Conservation (phyloP, 768 basidiomycete genomes). For the Kwoniella heveanensis region DNA sequence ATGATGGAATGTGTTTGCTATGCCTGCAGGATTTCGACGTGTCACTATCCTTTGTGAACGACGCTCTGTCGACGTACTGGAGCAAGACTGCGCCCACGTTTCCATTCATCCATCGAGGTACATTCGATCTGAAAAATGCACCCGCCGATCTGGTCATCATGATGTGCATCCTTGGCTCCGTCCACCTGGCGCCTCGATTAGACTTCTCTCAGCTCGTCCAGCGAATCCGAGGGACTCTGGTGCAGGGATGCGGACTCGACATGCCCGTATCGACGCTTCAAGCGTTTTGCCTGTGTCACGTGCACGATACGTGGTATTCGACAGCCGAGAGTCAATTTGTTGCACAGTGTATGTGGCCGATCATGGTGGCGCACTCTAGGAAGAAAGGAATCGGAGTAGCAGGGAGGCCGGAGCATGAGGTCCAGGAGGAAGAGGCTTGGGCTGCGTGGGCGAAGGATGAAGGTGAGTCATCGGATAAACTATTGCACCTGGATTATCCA, state of each 20-base stretch:
- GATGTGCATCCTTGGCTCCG: conserved; percentile 40
- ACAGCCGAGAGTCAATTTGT: conserved; percentile 36
- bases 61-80: conserved; percentile 31
- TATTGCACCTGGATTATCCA: neutral
- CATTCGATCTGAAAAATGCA: conserved; percentile 37
- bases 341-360: conserved; percentile 47
- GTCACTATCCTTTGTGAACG: conserved; percentile 20
- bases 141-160: conserved; percentile 37
- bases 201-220: conserved; percentile 26
- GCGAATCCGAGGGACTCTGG: conserved; percentile 30
- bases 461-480: conserved; percentile 22
- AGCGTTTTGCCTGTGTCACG: conserved; percentile 40
- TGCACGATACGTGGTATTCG: conserved; percentile 45
- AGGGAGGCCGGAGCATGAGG: conserved; percentile 30
- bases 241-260: conserved; percentile 36
- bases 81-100: conserved; percentile 31
- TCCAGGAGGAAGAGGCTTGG: conserved; percentile 39
- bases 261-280: conserved; percentile 40
- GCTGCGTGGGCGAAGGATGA: conserved; percentile 44
- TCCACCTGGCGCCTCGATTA: conserved; percentile 8
- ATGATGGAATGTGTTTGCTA: neutral
- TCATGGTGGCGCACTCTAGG: conserved; percentile 42
- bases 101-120: conserved; percentile 46
- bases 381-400: conserved; percentile 48
- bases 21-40: conserved; percentile 27